A percentile compares a stretch with the other conserved stretches of the same genome.
phyloP scores from a whole-genome alignment of 106 monocot species.

The Dendrobium chrysotoxum region DNA sequence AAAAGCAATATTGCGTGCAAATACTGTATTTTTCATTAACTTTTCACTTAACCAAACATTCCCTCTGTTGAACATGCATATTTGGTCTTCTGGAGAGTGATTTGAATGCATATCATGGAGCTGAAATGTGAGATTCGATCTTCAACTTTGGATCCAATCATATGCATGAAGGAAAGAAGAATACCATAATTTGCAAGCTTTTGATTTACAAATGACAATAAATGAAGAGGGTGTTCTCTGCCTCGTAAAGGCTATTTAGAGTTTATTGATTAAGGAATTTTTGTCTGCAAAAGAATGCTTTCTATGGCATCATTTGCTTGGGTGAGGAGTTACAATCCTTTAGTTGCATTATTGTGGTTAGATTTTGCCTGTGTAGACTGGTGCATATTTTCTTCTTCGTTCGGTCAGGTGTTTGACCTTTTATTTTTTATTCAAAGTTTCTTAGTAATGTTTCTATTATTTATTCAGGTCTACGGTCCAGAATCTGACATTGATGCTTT shows the following conservation, averaged over 20 bases:
- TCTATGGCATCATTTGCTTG: not conserved
- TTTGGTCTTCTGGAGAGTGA: not conserved
- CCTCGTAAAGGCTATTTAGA: not conserved
- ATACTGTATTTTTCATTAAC: not conserved
- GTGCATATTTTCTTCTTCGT: not conserved
- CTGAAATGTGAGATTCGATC: not conserved
- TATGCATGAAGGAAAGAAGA: not conserved
- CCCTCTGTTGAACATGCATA: not conserved
- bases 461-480: constrained; percentile 28
- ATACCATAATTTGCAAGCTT: not conserved
- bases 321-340: not conserved
- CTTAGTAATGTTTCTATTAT: not conserved
- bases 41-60: not conserved
- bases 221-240: not conserved
- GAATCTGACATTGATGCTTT: constrained; percentile 45
- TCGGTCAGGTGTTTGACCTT: not conserved
- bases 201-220: not conserved
- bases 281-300: not conserved
- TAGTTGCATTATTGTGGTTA: not conserved
- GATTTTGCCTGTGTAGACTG: not conserved
- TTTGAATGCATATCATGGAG: not conserved
- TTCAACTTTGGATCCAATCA: not conserved
- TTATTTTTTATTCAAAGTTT: not conserved
- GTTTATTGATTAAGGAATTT: not conserved
- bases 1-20: not conserved